phyloP scores from a whole-genome alignment of 441 rosid genomes.

The Gossypium gossypioides region DNA sequence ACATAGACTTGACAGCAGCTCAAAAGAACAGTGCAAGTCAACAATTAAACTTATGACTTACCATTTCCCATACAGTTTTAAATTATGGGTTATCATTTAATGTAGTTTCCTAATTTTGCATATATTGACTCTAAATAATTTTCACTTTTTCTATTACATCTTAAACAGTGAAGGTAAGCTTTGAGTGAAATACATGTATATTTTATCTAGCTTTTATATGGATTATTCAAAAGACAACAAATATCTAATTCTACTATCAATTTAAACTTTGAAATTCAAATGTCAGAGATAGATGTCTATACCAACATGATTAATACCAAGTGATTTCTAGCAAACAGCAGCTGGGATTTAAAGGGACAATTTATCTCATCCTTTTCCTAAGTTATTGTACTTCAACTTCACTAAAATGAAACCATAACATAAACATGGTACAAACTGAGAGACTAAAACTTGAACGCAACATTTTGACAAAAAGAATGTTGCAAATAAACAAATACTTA shows the following conservation, averaged over 20 bases:
- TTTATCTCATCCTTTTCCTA: neutral
- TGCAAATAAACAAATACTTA: conserved; percentile 38
- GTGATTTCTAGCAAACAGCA: neutral
- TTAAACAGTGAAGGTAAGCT: neutral
- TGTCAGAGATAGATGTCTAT: neutral
- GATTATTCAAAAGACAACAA: neutral
- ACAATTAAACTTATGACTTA: neutral
- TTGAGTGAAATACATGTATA: neutral
- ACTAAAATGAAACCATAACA: neutral
- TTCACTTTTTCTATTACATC: neutral
- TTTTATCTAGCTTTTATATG: neutral
- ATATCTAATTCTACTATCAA: neutral
- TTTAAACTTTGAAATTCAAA: neutral
- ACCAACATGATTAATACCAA: neutral
- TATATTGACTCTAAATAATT: neutral
- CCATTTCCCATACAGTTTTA: neutral
- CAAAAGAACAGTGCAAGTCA: neutral
- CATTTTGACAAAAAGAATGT: neutral
- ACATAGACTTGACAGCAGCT: neutral
- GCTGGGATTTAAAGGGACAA: neutral
- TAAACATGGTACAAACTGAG: neutral
- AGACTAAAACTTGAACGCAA: conserved; percentile 13
- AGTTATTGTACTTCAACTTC: neutral
- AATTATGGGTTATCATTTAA: neutral
- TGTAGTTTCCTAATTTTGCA: neutral